These are phyloP conservation scores for Cerioporus squamosus DNA, from an alignment of 1,284 basidiomycete genomes.

Conservation along the genomic window DNA sequence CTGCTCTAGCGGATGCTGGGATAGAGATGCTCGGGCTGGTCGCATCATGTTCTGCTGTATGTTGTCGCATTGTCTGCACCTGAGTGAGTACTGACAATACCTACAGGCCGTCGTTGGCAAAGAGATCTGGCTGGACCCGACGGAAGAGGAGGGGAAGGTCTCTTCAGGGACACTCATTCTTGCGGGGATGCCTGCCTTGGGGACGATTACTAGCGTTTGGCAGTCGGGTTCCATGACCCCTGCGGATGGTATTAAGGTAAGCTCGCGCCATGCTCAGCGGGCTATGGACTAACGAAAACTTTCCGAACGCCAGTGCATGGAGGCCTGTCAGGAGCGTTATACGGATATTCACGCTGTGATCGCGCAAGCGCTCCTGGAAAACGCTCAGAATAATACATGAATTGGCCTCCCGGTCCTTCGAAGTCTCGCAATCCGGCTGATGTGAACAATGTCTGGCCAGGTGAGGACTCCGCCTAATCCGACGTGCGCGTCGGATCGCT, in stretches of 20 bases:
- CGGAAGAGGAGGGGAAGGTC: constrained; percentile 60
- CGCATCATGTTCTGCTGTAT: constrained; percentile 74
- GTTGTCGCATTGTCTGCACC: constrained; percentile 44
- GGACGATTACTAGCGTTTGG: constrained; percentile 83
- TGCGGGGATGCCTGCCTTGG: constrained; percentile 90
- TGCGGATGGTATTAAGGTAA: constrained; percentile 56
- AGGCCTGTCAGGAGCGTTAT: constrained; percentile 69
- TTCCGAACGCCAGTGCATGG: constrained; percentile 57
- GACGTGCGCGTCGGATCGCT: too few species aligned
- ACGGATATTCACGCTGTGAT: constrained; percentile 76
- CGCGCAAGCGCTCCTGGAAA: constrained; percentile 66
- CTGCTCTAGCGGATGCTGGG: constrained; percentile 88
- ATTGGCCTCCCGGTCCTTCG: neutral
- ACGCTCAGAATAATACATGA: constrained; percentile 28
- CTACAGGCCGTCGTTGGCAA: constrained; percentile 56
- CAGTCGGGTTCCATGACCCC: constrained; percentile 70
- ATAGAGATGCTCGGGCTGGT: constrained; percentile 89
- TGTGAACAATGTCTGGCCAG: too few species aligned
- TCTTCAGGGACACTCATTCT: constrained; percentile 72
- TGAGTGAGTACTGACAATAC: constrained; percentile 12
- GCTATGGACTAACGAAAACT: neutral
- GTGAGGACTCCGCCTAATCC: too few species aligned
- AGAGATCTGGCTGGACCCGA: constrained; percentile 81
- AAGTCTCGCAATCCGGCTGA: neutral
- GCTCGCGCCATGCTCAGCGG: constrained; percentile 24